Evolutionary conservation across 2,329 filamentous ascomycete genomes (phyloP).

Genomic region (Conoideocrella luteorostrata): DNA sequence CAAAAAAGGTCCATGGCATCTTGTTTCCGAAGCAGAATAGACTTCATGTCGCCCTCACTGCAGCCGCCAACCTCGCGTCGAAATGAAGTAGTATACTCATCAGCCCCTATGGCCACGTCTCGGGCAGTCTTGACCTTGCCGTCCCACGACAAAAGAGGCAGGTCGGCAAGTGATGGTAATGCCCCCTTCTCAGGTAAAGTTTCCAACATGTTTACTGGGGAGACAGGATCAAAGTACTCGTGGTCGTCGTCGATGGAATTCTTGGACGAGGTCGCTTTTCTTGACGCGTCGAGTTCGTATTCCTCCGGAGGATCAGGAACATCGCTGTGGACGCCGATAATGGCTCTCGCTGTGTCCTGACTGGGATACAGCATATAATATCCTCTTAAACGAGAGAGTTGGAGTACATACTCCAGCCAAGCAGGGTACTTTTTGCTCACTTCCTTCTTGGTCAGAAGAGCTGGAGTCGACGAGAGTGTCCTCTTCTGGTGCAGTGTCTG

Average conservation of each 20-base stretch:
- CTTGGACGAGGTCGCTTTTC: slow-evolving; percentile 14
- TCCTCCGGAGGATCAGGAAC: slow-evolving; percentile 68
- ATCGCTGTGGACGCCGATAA: slow-evolving; percentile 74
- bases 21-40: slow-evolving; percentile 18
- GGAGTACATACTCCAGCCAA: slow-evolving; percentile 73
- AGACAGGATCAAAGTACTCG: slow-evolving; percentile 34
- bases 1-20: slow-evolving; percentile 62
- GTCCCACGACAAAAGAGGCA: slow-evolving; percentile 60
- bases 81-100: slow-evolving; percentile 52
- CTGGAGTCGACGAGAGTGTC: slow-evolving; percentile 25
- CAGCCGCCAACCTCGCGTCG: slow-evolving; percentile 64
- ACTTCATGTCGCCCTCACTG: slow-evolving; percentile 23
- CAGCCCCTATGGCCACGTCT: slow-evolving; percentile 37
- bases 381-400: slow-evolving; percentile 67
- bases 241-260: slow-evolving; percentile 23
- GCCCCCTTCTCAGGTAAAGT: slow-evolving; percentile 38
- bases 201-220: slow-evolving; percentile 39
- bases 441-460: slow-evolving; percentile 44
- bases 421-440: slow-evolving; percentile 65
- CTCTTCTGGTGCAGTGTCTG: slow-evolving; percentile 46
- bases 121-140: slow-evolving; percentile 41
- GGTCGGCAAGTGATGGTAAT: slow-evolving; percentile 35
- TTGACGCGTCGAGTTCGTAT: slow-evolving; percentile 28
- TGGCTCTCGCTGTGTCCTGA: slow-evolving; percentile 40
- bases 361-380: slow-evolving; percentile 78